A percentile compares a stretch with the other conserved stretches of the same genome.
phyloP scores from a whole-genome alignment of 257 asterid species.

The Schizonepeta tenuifolia region DNA sequence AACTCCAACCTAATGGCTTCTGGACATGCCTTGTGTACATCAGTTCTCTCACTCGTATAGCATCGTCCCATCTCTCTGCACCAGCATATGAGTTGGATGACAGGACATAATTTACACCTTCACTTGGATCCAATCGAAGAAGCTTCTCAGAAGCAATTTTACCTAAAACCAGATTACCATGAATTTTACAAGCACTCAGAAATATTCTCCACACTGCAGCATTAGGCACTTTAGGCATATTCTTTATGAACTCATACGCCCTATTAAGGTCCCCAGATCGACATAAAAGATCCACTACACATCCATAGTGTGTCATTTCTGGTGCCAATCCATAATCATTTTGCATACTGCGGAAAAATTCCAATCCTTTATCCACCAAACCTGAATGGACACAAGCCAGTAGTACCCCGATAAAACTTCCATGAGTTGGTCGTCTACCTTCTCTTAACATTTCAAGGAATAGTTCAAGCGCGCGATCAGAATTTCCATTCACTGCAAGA shows the following conservation, averaged over 20 bases:
- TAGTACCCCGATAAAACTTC: constrained; percentile 44
- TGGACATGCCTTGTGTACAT: constrained; percentile 33
- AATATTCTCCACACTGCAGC: constrained; percentile 50
- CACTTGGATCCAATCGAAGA: constrained; percentile 42
- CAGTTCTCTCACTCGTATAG: constrained; percentile 44
- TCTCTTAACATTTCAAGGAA: constrained; percentile 40
- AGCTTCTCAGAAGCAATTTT: constrained; percentile 45
- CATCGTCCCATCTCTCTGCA: constrained; percentile 49
- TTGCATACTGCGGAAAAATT: constrained; percentile 45
- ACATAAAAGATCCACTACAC: constrained; percentile 53
- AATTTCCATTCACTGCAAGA: constrained; percentile 49
- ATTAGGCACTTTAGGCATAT: constrained; percentile 44
- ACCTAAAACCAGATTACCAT: constrained; percentile 45
- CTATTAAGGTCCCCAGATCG: constrained; percentile 41
- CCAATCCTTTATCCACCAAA: constrained; percentile 47
- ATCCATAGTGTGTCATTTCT: constrained; percentile 56
- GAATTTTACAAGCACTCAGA: constrained; percentile 46
- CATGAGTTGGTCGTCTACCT: constrained; percentile 44
- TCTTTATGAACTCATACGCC: constrained; percentile 45
- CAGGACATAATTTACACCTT: constrained; percentile 47
- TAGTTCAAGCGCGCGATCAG: constrained; percentile 36
- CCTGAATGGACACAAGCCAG: constrained; percentile 59
- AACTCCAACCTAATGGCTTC: constrained; percentile 53
- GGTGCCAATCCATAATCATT: constrained; percentile 47
- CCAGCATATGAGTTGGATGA: constrained; percentile 46